Evolutionary conservation across 2,329 filamentous ascomycete genomes (phyloP).

Genomic region (Fusarium penzigii): DNA sequence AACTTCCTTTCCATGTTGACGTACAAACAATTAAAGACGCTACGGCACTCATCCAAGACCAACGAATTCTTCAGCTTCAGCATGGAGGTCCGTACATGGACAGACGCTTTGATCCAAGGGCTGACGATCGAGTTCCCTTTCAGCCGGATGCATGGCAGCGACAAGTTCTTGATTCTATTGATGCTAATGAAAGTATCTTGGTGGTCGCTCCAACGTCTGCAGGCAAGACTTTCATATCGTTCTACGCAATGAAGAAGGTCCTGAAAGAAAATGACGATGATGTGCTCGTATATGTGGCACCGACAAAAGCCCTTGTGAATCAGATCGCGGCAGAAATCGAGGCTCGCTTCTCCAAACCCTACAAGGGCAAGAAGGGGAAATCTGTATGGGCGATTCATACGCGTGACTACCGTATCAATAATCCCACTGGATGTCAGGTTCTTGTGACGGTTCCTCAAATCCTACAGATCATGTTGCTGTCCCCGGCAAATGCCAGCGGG

Average conservation of each 20-base stretch:
- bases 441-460: constrained; percentile 78
- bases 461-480: constrained; percentile 74
- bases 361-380: constrained; percentile 58
- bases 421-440: constrained; percentile 70
- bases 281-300: constrained; percentile 76
- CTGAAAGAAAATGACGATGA: constrained; percentile 68
- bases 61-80: constrained; percentile 59
- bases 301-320: constrained; percentile 80
- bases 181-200: constrained; percentile 68
- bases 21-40: not conserved
- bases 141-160: constrained; percentile 77
- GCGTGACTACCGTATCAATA: constrained; percentile 74
- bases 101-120: constrained; percentile 67
- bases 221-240: constrained; percentile 82
- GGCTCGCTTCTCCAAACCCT: constrained; percentile 70
- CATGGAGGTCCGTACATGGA: constrained; percentile 75
- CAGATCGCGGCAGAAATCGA: constrained; percentile 81
- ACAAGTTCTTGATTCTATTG: constrained; percentile 71
- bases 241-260: constrained; percentile 80
- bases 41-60: not conserved
- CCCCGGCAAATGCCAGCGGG: constrained; percentile 62
- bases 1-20: constrained; percentile 8
- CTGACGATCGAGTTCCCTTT: constrained; percentile 70
- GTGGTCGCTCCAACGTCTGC: constrained; percentile 78
- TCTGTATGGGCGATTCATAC: constrained; percentile 81